Percentiles rank a stretch among this genome's conserved stretches.
phyloP scores from a whole-genome alignment of 495 filamentous ascomycete species.

The Poronia punctata region DNA sequence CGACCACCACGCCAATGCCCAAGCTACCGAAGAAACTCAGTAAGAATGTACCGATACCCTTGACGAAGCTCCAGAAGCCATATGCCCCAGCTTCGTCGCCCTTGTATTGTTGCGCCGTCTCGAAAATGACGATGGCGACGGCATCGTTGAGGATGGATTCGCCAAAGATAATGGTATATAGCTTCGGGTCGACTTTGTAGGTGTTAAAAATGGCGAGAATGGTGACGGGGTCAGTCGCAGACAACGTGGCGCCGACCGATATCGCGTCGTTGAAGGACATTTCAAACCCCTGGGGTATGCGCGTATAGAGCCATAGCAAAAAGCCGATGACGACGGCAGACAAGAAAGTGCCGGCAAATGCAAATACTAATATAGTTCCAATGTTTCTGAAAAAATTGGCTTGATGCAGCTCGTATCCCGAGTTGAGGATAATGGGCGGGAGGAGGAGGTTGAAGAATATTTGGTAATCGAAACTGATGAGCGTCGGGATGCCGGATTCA shows the following conservation, averaged over 20 bases:
- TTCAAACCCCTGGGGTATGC: constrained; percentile 71
- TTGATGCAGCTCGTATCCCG: constrained; percentile 95
- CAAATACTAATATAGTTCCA: constrained; percentile 96
- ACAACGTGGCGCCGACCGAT: constrained; percentile 90
- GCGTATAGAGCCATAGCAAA: constrained; percentile 81
- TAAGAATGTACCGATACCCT: constrained; percentile 91
- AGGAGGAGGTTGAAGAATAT: constrained; percentile 99
- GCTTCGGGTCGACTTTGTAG: constrained; percentile 96
- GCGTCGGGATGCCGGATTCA: constrained; percentile 72
- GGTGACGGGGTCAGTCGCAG: constrained; percentile 93
- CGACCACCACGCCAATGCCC: constrained; percentile 78
- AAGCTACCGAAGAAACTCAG: constrained; percentile 92
- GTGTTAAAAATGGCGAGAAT: constrained; percentile 98
- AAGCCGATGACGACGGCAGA: constrained; percentile 87
- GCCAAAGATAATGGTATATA: constrained; percentile 97
- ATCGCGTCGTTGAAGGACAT: constrained; percentile 91
- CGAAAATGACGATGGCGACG: constrained; percentile 95
- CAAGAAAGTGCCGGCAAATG: constrained; percentile 94
- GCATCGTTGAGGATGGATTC: constrained; percentile 98
- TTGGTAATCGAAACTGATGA: constrained; percentile 94
- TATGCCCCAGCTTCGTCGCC: constrained; percentile 55
- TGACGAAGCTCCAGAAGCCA: constrained; percentile 69
- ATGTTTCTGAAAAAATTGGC: constrained; percentile 98
- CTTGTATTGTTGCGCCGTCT: constrained; percentile 86
- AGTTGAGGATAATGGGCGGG: constrained; percentile 93